Evolutionary conservation across 768 basidiomycete genomes (phyloP).

Genomic region (Pisolithus sp.): DNA sequence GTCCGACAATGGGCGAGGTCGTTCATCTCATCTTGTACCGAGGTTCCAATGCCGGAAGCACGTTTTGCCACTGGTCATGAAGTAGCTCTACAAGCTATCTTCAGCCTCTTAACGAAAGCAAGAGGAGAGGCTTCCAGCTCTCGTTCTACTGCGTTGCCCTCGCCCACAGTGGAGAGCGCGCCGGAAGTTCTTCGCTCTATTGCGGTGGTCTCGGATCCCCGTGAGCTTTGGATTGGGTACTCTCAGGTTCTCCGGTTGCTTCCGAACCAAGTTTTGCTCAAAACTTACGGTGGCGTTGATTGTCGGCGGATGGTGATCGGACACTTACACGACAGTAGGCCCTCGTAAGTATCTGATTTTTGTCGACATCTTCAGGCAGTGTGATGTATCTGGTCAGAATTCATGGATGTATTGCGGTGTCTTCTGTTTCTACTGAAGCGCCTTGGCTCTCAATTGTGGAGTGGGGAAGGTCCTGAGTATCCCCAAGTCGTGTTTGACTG

Average conservation of each 20-base stretch:
- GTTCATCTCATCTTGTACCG: conserved; percentile 35
- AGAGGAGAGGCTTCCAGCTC: neutral
- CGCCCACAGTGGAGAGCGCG: conserved; percentile 4
- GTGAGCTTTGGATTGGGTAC: conserved; percentile 49
- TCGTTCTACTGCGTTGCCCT: neutral
- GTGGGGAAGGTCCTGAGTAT: conserved; percentile 61
- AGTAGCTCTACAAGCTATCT: conserved; percentile 38
- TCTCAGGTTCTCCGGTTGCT: conserved; percentile 44
- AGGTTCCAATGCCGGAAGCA: conserved; percentile 40
- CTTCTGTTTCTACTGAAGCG: conserved; percentile 57
- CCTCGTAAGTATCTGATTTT: conserved; percentile 43
- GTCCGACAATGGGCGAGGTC: conserved; percentile 57
- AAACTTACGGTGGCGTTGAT: conserved; percentile 31
- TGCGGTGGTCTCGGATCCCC: conserved; percentile 33
- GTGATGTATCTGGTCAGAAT: conserved; percentile 37
- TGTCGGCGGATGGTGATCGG: conserved; percentile 49
- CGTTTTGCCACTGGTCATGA: conserved; percentile 45
- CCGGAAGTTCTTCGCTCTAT: conserved; percentile 5
- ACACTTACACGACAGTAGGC: conserved; percentile 55
- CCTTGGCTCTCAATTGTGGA: conserved; percentile 57
- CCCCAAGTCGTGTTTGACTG: conserved; percentile 75
- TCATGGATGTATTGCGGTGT: conserved; percentile 50
- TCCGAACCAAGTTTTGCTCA: conserved; percentile 39
- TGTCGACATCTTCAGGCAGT: neutral
- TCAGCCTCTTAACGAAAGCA: conserved; percentile 16